Percentiles rank a stretch among this genome's conserved stretches.
These are phyloP conservation scores for Stipa capillata DNA, from an alignment of 176 grass and related monocot genomes.

Conservation along the genomic window DNA sequence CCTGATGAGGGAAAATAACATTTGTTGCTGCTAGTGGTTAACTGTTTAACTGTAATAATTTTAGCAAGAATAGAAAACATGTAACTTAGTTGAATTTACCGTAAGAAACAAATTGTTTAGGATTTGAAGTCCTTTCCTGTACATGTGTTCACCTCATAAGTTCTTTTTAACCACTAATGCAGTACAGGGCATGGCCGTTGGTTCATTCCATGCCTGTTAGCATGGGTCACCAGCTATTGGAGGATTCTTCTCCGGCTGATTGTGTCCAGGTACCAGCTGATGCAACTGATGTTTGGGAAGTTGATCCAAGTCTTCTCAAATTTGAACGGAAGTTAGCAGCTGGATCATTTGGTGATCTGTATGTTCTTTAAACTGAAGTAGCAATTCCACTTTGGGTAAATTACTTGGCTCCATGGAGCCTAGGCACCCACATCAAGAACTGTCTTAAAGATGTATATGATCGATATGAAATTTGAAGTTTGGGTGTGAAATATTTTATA, in stretches of 20 bases:
- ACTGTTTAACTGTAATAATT: not conserved
- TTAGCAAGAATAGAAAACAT: not conserved
- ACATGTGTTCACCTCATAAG: constrained; percentile 7
- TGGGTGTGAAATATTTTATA: not conserved
- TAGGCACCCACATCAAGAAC: too few relatives aligned
- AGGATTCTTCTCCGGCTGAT: constrained; percentile 33
- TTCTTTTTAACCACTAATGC: constrained; percentile 22
- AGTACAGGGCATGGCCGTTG: constrained; percentile 55
- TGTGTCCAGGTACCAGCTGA: constrained; percentile 62
- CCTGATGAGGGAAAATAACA: not conserved
- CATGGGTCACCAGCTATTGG: constrained; percentile 18
- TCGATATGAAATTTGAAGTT: not conserved
- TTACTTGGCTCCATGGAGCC: not conserved
- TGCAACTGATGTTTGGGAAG: constrained; percentile 84
- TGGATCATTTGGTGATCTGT: constrained; percentile 85
- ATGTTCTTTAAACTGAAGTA: constrained; percentile 37
- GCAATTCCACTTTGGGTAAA: not conserved
- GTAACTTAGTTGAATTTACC: not conserved
- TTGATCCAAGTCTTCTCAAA: constrained; percentile 66
- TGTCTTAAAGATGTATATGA: not conserved
- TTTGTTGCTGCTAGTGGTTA: constrained; percentile 2
- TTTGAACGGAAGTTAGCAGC: constrained; percentile 74
- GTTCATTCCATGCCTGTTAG: constrained; percentile 43
- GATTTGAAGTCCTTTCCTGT: not conserved
- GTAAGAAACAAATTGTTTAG: too few relatives aligned